phyloP scores from a whole-genome alignment of 2,329 filamentous ascomycete genomes.

The Paramyrothecium sp. region DNA sequence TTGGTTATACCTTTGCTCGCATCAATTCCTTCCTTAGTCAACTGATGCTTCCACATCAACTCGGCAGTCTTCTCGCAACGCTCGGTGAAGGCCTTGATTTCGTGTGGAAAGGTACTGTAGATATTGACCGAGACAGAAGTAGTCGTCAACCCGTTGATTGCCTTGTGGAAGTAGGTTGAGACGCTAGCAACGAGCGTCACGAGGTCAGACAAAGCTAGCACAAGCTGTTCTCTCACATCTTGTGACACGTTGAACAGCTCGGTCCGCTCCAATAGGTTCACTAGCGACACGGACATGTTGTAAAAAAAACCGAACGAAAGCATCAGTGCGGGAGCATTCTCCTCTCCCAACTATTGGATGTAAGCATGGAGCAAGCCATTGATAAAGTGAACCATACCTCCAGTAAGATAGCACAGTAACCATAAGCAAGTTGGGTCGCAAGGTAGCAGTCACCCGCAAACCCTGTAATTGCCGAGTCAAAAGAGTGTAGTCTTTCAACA shows the following conservation, averaged over 20 bases:
- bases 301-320: constrained; percentile 19
- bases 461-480: constrained; percentile 29
- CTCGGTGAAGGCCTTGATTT: constrained; percentile 16
- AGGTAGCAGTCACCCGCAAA: constrained; percentile 34
- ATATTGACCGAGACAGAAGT: constrained; percentile 20
- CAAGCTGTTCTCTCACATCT: constrained; percentile 17
- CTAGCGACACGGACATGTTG: constrained; percentile 15
- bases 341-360: constrained; percentile 14
- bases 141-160: constrained; percentile 7
- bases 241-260: constrained; percentile 17
- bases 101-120: constrained; percentile 13
- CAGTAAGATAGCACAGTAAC: constrained; percentile 16
- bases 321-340: constrained; percentile 17
- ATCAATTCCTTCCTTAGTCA: constrained; percentile 27
- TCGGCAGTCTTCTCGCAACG: constrained; percentile 15
- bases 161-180: constrained; percentile 17
- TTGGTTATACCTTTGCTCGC: constrained; percentile 21
- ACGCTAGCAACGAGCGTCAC: constrained; percentile 18
- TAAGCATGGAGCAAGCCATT: not conserved
- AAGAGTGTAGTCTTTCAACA: constrained; percentile 32
- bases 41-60: constrained; percentile 27
- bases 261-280: constrained; percentile 17
- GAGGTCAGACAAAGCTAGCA: constrained; percentile 16
- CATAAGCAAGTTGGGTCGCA: constrained; percentile 16
- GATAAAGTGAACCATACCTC: constrained; percentile 9